A percentile compares a stretch with the other conserved stretches of the same genome.
phyloP scores from a whole-genome alignment of 1,284 basidiomycete species.

The Pulveroboletus sp. region DNA sequence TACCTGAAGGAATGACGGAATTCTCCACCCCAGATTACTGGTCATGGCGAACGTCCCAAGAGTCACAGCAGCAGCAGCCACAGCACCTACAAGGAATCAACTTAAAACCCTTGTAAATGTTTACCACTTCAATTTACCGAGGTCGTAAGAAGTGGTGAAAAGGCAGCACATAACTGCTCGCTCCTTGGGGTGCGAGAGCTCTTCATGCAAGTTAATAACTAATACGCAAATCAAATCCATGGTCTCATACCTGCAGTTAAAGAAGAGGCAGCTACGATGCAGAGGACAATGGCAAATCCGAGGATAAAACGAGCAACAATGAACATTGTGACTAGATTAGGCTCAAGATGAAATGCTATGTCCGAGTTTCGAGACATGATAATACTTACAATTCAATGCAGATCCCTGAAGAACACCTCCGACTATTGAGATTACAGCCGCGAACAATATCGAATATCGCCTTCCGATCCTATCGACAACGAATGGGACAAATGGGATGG shows the following conservation, averaged over 20 bases:
- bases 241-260: constrained; percentile 11
- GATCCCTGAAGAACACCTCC: constrained; percentile 6
- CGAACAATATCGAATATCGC: constrained; percentile 4
- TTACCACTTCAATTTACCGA: constrained; percentile 7
- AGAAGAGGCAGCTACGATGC: constrained; percentile 8
- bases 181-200: constrained; percentile 24
- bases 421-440: neutral
- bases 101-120: no score
- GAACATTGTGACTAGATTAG: constrained; percentile 7
- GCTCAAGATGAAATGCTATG: neutral
- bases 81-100: constrained; percentile 9
- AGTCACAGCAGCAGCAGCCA: constrained; percentile 36
- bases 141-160: constrained; percentile 5
- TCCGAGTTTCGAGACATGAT: neutral
- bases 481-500: constrained; percentile 2
- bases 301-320: constrained; percentile 11
- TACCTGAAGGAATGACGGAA: constrained; percentile 44
- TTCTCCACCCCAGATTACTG: constrained; percentile 45
- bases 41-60: constrained; percentile 51
- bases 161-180: constrained; percentile 12
- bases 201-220: neutral
- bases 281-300: constrained; percentile 3
- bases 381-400: constrained; percentile 7
- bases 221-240: neutral
- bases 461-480: constrained; percentile 4